Evolutionary conservation across 2,329 filamentous ascomycete genomes (phyloP), one percentile per base, ranked within the genome.

Genomic region (Coniosporium tulheliwenetii): DNA sequence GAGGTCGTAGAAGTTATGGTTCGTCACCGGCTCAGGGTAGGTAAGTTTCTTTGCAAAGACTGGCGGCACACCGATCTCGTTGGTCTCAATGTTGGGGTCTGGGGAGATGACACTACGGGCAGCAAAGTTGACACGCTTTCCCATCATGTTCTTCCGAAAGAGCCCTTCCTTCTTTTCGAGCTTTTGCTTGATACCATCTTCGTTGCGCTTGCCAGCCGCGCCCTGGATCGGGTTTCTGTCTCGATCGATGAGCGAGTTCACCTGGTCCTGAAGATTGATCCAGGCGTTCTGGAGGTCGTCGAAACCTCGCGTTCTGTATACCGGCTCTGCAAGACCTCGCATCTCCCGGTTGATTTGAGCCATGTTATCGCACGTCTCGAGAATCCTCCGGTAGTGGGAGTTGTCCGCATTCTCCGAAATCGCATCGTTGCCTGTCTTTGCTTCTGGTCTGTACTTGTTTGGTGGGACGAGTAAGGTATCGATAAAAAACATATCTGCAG

Each of bases 61-160:
- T n/a, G 89, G 85, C 13, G 91, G 91, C 2, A 98, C 89, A 59
- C 91, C 91, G 49, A 98, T 96, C 63, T 98, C 91, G 59, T 94
- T 96, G 13, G 91, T 96, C 61, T 98, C 91, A 53, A 98, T 94
- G 55, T 96, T 98, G 2, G 91, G 91, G 56, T 98, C 91, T 0
- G 91, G 91, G 8, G 89, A 96, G 51, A 98, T 98, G 58, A 98
- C 91, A 71, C 84, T 93, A 59, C 91, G 81, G 32, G 91, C 91
- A 39, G 91, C 91, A 58, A 91, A 96, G 61, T 98, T 96, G 64
- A 98, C 91, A 68, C 91, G 86, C 70, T 98, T 98, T 45, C 91
- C 91, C 91, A 98, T 98, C 91, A 98, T 96, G 63, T 98, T 95
- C 69, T 94, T 96, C 52, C 91, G 75, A 69, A 98, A 98, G 29